A percentile compares a stretch with the other conserved stretches of the same genome.
These are phyloP conservation scores for Candida tallmaniae DNA, from an alignment of 805 yeast species.

Conservation along the genomic window DNA sequence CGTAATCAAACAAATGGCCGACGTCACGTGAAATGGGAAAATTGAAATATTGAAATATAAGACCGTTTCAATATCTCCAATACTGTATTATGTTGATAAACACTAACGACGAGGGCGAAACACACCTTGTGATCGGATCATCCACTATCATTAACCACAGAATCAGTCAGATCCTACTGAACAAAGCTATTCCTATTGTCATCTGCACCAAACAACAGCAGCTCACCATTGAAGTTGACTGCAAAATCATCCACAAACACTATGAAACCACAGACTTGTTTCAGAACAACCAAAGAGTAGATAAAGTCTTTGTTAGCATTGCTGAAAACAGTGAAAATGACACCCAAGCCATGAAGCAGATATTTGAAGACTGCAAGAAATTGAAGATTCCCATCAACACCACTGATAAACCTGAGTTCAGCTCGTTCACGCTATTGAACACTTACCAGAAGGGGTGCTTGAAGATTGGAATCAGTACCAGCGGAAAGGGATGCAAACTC, in stretches of 20 bases:
- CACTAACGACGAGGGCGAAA: constrained; percentile 26
- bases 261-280: constrained; percentile 45
- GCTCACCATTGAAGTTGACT: not conserved
- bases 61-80: too few species aligned
- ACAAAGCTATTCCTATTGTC: constrained; percentile 53
- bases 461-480: constrained; percentile 79
- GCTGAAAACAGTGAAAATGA: constrained; percentile 11
- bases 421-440: constrained; percentile 74
- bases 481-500: constrained; percentile 84
- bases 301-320: constrained; percentile 68
- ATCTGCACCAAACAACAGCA: constrained; percentile 16
- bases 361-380: constrained; percentile 50
- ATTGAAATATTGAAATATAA: too few species aligned
- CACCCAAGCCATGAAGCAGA: constrained; percentile 9
- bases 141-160: constrained; percentile 45
- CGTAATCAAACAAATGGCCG: too few species aligned
- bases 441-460: constrained; percentile 67
- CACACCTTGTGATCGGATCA: constrained; percentile 55
- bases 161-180: constrained; percentile 41
- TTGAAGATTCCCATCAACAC: constrained; percentile 81
- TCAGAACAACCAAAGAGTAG: constrained; percentile 61
- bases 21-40: too few species aligned
- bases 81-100: constrained; percentile 34
- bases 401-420: constrained; percentile 63
- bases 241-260: not conserved